A percentile compares a stretch with the other conserved stretches of the same genome.
phyloP scores from a whole-genome alignment of 1,284 basidiomycete genomes.

The Microbotryum scabiosae region DNA sequence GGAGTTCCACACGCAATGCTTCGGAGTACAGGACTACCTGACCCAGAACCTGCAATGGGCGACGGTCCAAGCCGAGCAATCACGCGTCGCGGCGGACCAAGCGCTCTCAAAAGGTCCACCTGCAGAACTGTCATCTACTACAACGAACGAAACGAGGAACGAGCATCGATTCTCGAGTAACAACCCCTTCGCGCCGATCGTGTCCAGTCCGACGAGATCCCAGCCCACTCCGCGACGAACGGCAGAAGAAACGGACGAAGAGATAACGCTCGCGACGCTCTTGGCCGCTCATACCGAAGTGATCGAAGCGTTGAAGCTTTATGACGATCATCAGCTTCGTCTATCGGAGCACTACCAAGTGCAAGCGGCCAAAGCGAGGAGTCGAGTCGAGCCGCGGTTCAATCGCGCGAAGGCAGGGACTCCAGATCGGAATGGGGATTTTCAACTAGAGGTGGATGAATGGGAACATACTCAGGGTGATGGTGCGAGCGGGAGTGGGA shows the following conservation, averaged over 20 bases:
- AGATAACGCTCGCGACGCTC: slow-evolving; percentile 21
- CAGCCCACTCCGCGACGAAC: background rate
- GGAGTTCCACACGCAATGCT: slow-evolving; percentile 42
- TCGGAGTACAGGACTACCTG: slow-evolving; percentile 41
- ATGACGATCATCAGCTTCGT: slow-evolving; percentile 7
- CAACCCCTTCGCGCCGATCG: slow-evolving; percentile 24
- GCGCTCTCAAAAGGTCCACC: background rate
- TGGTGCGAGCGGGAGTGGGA: background rate
- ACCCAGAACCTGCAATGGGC: slow-evolving; percentile 45
- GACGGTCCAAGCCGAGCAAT: slow-evolving; percentile 40
- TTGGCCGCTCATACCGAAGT: slow-evolving; percentile 28
- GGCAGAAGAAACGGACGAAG: slow-evolving; percentile 22
- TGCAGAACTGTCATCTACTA: slow-evolving; percentile 9
- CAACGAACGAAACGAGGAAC: slow-evolving; percentile 34
- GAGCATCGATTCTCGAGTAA: slow-evolving; percentile 13
- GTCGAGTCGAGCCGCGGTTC: slow-evolving; percentile 17
- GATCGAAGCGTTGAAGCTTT: slow-evolving; percentile 24
- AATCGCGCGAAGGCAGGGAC: slow-evolving; percentile 7
- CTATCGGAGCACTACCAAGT: slow-evolving; percentile 22
- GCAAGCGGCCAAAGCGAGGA: slow-evolving; percentile 17
- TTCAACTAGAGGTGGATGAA: background rate
- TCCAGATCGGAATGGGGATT: background rate
- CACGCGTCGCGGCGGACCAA: slow-evolving; percentile 20
- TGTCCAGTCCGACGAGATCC: background rate
- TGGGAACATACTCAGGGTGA: background rate